These are phyloP conservation scores for Basidiobolus meristosporus DNA, from an alignment of 371 early-diverging fungal species.

Conservation along the genomic window DNA sequence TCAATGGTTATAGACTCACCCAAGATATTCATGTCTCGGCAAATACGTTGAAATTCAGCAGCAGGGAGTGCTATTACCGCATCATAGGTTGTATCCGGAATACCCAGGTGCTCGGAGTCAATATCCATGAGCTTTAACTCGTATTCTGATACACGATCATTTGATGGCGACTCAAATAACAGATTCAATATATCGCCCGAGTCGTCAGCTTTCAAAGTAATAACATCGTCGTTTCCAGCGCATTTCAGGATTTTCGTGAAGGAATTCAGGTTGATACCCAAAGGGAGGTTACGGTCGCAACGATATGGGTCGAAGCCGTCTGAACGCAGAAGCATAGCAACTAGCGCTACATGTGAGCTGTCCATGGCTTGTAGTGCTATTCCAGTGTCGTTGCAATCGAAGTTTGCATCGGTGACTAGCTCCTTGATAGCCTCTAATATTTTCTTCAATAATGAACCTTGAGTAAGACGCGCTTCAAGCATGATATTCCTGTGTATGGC, in stretches of 20 bases:
- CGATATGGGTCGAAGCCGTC: conserved; percentile 92
- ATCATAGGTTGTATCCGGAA: conserved; percentile 88
- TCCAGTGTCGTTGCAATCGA: conserved; percentile 92
- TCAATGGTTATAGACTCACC: conserved; percentile 84
- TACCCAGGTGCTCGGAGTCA: conserved; percentile 87
- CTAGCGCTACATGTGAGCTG: conserved; percentile 92
- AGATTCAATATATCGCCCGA: conserved; percentile 63
- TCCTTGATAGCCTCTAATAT: conserved; percentile 94
- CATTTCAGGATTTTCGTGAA: conserved; percentile 89
- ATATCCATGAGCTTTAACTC: conserved; percentile 95
- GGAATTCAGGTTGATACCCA: conserved; percentile 77
- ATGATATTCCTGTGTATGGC: no score
- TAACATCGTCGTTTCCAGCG: conserved; percentile 78
- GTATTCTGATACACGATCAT: conserved; percentile 79
- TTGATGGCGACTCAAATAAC: conserved; percentile 68
- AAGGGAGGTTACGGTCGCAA: conserved; percentile 79
- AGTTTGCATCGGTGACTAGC: conserved; percentile 91
- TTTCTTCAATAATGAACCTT: conserved; percentile 71
- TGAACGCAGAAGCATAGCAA: conserved; percentile 67
- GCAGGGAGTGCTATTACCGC: conserved; percentile 78
- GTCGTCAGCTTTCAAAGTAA: conserved; percentile 83
- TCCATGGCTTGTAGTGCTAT: conserved; percentile 97
- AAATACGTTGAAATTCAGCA: conserved; percentile 79
- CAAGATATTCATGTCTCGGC: conserved; percentile 68
- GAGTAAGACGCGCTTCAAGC: conserved; percentile 62